Evolutionary conservation across 2,329 filamentous ascomycete species (phyloP), one percentile per base, ranked within the genome.

Genomic region (Trichoderma cornu-damae): DNA sequence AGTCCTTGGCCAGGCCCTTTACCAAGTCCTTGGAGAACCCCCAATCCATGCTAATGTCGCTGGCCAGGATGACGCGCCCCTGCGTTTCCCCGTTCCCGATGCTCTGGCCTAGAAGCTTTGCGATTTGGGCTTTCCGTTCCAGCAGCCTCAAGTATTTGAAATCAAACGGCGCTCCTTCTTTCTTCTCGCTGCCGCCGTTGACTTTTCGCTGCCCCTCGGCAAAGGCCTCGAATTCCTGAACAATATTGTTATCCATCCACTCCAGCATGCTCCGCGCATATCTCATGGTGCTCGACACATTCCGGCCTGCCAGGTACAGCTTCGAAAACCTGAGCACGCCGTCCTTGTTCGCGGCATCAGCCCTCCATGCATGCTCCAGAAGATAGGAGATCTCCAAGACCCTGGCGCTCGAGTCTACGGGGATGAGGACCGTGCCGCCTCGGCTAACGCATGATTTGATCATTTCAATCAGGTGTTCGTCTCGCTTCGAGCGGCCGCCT

Each of bases 191-290:
- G 11, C 76, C 71, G 0, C 74, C 72, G 9, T 77, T 76, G 6
- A 76, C 72, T 59, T 75, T 78, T 3, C 73, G 68, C 61, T 78
- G 75, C 3, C 73, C 76, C 61, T 83, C 81, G 2, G 79, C 81
- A 47, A 85, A 79, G 12, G 87, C 85, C 69, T 96, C 92, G 61
- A 96, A 95, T 66, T 97, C 93, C 55, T 91, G 86, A 40, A 96
- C 88, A 59, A 99, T 95, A 58, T 86, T 87, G 67, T 96, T 92
- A 68, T 97, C 92, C 92, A 99, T 97, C 94, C 94, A 99, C 69
- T 99, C 94, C 30, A 99, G 78, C 89, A 99, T 96, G 70, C 93
- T 96, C 63, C 92, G 83, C 24, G 93, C 89, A 63, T 96, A 90
- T 52, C 90, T 83, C 79, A 97, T 89, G 0, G 92, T 96, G 61